Percentiles rank a stretch among this genome's conserved stretches.
Evolutionary conservation across 1,284 basidiomycete genomes (phyloP).

Genomic region (Takashimella tepidaria): DNA sequence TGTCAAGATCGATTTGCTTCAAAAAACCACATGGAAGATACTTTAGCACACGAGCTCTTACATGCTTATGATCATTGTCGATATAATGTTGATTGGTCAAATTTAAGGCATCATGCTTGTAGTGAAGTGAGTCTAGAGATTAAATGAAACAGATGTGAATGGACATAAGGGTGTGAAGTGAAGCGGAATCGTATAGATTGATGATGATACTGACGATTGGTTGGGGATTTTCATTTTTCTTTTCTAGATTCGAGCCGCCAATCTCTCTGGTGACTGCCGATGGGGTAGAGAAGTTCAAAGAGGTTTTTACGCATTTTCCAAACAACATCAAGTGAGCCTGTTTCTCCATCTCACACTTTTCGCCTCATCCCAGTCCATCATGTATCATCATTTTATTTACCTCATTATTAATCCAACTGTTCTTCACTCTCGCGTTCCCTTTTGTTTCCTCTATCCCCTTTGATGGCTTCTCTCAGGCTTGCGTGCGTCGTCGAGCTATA

Average conservation of each 20-base stretch:
- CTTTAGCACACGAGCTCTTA: conserved; percentile 88
- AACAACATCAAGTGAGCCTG: conserved; percentile 78
- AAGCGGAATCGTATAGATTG: not conserved
- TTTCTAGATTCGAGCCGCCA: conserved; percentile 86
- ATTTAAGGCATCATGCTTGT: conserved; percentile 90
- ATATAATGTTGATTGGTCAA: conserved; percentile 87
- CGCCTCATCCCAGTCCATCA: no score
- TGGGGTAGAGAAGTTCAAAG: conserved; percentile 69
- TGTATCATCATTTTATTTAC: no score
- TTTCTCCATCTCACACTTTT: no score
- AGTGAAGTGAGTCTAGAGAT: conserved; percentile 64
- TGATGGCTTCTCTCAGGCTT: no score
- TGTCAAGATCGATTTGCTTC: conserved; percentile 77
- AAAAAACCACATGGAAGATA: conserved; percentile 86
- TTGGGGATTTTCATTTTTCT: not conserved
- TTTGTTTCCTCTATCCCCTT: no score
- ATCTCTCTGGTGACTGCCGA: conserved; percentile 85
- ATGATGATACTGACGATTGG: not conserved
- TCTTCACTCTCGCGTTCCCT: no score
- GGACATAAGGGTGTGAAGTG: not conserved
- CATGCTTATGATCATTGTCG: conserved; percentile 93
- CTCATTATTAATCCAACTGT: no score
- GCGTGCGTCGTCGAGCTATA: conserved; percentile 81
- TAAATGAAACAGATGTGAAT: not conserved
- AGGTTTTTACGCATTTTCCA: conserved; percentile 74